phyloP scores from a whole-genome alignment of 371 early-diverging fungal species.

The Mortierella sp. region DNA sequence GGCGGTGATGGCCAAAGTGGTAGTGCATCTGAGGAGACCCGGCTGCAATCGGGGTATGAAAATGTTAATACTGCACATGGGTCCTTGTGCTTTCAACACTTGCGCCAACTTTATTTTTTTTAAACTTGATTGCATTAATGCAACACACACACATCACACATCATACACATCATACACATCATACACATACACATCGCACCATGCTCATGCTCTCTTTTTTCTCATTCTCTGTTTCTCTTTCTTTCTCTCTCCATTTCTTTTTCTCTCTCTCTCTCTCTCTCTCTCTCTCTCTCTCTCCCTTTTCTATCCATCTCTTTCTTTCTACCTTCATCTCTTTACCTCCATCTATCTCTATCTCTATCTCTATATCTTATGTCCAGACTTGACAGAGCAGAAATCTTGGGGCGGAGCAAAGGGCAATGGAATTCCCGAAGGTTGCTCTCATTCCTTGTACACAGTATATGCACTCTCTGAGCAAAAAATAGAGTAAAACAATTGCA shows the following conservation, averaged over 20 bases:
- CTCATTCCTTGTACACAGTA: neutral
- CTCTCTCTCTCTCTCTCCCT: no score
- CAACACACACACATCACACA: neutral
- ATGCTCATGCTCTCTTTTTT: neutral
- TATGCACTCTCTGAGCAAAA: neutral
- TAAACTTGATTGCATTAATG: conserved; percentile 13
- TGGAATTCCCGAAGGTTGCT: neutral
- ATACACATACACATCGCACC: neutral
- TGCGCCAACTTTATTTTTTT: conserved; percentile 7
- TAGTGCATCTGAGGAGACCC: no score
- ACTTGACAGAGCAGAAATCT: no score
- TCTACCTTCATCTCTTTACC: no score
- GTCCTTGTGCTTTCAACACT: neutral
- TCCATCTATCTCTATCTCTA: no score
- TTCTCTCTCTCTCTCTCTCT: no score
- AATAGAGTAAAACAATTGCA: neutral
- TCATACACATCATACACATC: neutral
- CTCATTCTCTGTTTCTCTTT: neutral
- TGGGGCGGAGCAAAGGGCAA: neutral
- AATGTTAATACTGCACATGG: neutral
- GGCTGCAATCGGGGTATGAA: neutral
- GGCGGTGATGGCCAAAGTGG: no score
- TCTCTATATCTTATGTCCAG: no score
- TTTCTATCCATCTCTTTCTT: no score
- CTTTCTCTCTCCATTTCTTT: neutral